phyloP scores from a whole-genome alignment of 2,329 filamentous ascomycete genomes.

The Amylocarpus encephaloides region DNA sequence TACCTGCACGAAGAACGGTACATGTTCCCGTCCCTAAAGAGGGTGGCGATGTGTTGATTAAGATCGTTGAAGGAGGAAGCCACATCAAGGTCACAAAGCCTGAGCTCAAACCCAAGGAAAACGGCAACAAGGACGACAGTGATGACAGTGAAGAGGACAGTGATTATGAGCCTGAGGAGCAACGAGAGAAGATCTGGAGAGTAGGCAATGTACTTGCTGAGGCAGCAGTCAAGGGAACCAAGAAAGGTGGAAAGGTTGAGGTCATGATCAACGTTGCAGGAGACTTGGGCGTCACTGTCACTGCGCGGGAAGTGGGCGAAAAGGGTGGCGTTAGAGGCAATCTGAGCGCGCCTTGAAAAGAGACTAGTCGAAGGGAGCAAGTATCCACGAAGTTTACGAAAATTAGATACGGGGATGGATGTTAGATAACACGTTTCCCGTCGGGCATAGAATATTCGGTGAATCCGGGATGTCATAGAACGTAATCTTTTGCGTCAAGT shows the following conservation, averaged over 20 bases:
- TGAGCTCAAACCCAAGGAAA: slow-evolving; percentile 65
- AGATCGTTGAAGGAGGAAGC: slow-evolving; percentile 78
- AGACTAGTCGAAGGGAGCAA: neutral
- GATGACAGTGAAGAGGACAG: slow-evolving; percentile 56
- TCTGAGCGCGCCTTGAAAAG: slow-evolving; percentile 24
- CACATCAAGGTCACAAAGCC: slow-evolving; percentile 93
- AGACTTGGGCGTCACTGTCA: slow-evolving; percentile 73
- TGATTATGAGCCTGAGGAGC: slow-evolving; percentile 77
- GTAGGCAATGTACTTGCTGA: slow-evolving; percentile 76
- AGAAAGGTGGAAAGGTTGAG: slow-evolving; percentile 88
- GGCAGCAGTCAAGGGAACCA: slow-evolving; percentile 73
- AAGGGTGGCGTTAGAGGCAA: slow-evolving; percentile 32
- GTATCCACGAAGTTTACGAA: neutral
- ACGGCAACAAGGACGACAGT: slow-evolving; percentile 50
- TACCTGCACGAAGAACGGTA: slow-evolving; percentile 79
- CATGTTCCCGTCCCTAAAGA: slow-evolving; percentile 70
- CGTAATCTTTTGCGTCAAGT: neutral
- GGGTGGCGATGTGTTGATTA: slow-evolving; percentile 82
- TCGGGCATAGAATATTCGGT: neutral
- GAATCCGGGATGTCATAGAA: neutral
- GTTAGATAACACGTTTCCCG: neutral
- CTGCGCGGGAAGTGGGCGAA: slow-evolving; percentile 72
- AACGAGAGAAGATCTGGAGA: slow-evolving; percentile 89
- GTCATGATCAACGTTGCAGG: slow-evolving; percentile 82
- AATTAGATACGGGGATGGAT: neutral